Percentiles rank a stretch among this genome's conserved stretches.
phyloP scores from a whole-genome alignment of 176 grass and related monocot species.

The Elaeis guineensis region DNA sequence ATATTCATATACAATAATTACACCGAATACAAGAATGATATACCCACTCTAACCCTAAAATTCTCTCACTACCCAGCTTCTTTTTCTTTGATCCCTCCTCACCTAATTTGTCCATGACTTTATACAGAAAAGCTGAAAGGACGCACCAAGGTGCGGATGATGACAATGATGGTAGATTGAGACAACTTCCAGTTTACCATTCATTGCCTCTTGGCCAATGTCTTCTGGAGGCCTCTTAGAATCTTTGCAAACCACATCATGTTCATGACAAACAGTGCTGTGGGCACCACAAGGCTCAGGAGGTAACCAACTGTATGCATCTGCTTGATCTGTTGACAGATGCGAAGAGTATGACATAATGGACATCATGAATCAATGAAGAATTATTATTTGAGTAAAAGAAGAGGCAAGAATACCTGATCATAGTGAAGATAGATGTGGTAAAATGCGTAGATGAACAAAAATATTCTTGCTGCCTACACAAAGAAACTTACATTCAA shows the following conservation, averaged over 20 bases:
- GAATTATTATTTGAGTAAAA: background rate
- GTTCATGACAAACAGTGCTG: constrained; percentile 79
- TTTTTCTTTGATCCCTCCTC: constrained; percentile 31
- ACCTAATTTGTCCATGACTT: constrained; percentile 32
- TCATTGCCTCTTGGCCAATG: constrained; percentile 51
- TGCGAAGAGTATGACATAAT: constrained; percentile 11
- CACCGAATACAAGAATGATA: constrained; percentile 13
- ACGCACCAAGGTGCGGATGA: constrained; percentile 2
- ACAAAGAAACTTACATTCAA: background rate
- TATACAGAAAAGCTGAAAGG: constrained; percentile 23
- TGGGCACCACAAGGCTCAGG: constrained; percentile 42
- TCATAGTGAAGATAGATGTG: constrained; percentile 75
- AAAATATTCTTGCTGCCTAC: constrained; percentile 87
- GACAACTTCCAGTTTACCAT: constrained; percentile 6
- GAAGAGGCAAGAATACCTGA: constrained; percentile 46
- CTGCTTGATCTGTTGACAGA: constrained; percentile 46
- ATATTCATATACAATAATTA: background rate
- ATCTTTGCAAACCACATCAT: constrained; percentile 88
- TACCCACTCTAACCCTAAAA: constrained; percentile 26
- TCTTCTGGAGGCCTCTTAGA: constrained; percentile 80
- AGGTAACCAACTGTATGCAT: constrained; percentile 76
- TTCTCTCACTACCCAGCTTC: background rate
- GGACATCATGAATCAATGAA: constrained; percentile 16
- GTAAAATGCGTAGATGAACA: constrained; percentile 89
- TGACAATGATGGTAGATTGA: background rate